Conservation (phyloP, 148 eudicot genomes). For the Heliamphora exappendiculata region DNA sequence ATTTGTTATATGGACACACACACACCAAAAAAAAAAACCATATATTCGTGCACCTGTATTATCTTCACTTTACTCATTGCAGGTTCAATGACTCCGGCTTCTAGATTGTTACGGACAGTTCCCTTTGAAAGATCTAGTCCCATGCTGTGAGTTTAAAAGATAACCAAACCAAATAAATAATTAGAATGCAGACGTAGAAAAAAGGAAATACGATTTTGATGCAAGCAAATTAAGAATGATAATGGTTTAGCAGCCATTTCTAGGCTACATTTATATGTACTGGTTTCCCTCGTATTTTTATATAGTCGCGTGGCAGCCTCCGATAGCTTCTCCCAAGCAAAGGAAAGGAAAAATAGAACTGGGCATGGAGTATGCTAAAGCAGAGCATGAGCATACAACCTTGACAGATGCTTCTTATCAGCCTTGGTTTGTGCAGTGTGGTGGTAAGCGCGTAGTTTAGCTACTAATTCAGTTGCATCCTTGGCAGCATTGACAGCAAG, state of each 20-base stretch:
- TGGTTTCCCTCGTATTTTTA: no score
- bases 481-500: slow-evolving; percentile 96
- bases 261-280: no score
- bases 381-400: slow-evolving; percentile 39
- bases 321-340: neutral
- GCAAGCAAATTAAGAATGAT: no score
- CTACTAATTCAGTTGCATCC: slow-evolving; percentile 87
- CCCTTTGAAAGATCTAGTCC: slow-evolving; percentile 90
- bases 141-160: slow-evolving; percentile 46
- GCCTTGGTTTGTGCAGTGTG: slow-evolving; percentile 92
- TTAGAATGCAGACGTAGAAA: neutral
- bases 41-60: slow-evolving; percentile 65
- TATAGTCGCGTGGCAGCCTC: neutral
- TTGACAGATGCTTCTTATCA: slow-evolving; percentile 79
- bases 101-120: slow-evolving; percentile 75
- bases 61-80: slow-evolving; percentile 99
- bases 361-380: neutral
- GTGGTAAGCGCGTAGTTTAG: slow-evolving; percentile 87
- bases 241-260: no score
- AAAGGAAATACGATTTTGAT: no score
- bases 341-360: slow-evolving; percentile 4
- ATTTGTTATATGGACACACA: no score
- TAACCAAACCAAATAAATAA: neutral
- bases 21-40: no score
- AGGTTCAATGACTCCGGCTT: slow-evolving; percentile 97